Evolutionary conservation across 208 protist genomes (phyloP).

Genomic region (Lotmaria passim): DNA sequence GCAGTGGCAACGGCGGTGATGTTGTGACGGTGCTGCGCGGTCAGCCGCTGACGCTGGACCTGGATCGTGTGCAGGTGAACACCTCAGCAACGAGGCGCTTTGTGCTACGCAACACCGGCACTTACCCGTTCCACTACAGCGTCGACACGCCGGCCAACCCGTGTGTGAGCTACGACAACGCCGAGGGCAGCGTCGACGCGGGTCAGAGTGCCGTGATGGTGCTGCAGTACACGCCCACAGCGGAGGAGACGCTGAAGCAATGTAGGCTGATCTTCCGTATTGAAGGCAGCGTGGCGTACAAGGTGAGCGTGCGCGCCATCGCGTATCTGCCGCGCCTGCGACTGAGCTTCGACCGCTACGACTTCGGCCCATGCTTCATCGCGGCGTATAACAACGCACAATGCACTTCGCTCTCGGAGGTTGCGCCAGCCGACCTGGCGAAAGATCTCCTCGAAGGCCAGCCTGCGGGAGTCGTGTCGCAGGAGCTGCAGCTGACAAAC

Average conservation of each 20-base stretch:
- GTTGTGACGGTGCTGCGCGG: constrained; percentile 41
- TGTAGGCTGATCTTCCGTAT: constrained; percentile 83
- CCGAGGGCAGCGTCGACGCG: constrained; percentile 67
- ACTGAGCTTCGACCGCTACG: constrained; percentile 84
- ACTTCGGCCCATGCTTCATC: constrained; percentile 95
- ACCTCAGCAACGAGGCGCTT: constrained; percentile 72
- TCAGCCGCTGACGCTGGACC: constrained; percentile 70
- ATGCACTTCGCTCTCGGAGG: constrained; percentile 5
- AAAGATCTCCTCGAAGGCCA: neutral
- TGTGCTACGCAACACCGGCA: constrained; percentile 90
- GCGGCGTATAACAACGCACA: constrained; percentile 46
- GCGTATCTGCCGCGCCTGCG: constrained; percentile 89
- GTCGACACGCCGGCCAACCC: constrained; percentile 49
- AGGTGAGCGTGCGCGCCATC: constrained; percentile 73
- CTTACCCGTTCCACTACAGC: constrained; percentile 89
- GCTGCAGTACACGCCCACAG: constrained; percentile 84
- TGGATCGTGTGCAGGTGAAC: constrained; percentile 95
- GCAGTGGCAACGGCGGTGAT: too few relatives aligned
- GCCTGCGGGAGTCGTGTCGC: constrained; percentile 7
- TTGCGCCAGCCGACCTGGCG: neutral
- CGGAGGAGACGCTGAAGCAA: constrained; percentile 71
- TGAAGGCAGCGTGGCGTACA: constrained; percentile 77
- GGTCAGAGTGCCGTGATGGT: constrained; percentile 70
- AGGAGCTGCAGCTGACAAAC: constrained; percentile 90
- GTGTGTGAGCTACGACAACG: constrained; percentile 60